Base-by-base conservation (phyloP, 108 stramenopile species). In the Schizochytrium sp. region DNA sequence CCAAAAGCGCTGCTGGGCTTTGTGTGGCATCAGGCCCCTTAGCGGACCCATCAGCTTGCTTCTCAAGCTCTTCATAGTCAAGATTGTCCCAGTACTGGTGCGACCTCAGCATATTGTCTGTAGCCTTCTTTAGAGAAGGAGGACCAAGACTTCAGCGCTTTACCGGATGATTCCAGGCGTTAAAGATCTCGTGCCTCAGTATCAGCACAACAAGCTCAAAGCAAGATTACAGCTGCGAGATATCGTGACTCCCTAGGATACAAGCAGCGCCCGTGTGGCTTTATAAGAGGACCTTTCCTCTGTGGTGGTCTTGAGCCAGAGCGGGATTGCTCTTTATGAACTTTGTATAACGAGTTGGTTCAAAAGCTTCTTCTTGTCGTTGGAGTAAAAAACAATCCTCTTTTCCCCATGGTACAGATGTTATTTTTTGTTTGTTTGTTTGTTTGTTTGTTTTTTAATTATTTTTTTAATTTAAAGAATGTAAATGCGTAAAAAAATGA, bases 61-160 rank as follows among this genome's bases (percentile, higher is more conserved):
- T 38, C 28, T 83, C 76, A 38, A 83, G 76, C 47, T 10, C 76
- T 38, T 7, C 76, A 1, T 83, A 83, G 76, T 83, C 76, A 0
- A 83, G 76, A n/a, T 53, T 53, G 50, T 49, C 76, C 76, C 76
- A 83, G 53, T 40, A 83, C 76, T 10, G n/a, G 50, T 49, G 50
- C 76, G 76, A 53, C 53, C 28, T 7, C 45, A 83, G 76, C 76
- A 83, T 83, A n/a, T 42, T 83, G 40, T 44, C 28, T 15, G 0
- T 8, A 38, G 42, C 64, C 13, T 58, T 17, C 57, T 58, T 10
- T 58, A 58, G 57, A 17, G 57, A 58, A 58, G 57, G 57, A 17
- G 57, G 57, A 58, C 13, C 13, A 17, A 17, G 57, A 58, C 57
- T 10, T 17, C 13, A 10, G 57, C 57, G 28, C 28, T 28, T 28